phyloP scores from a whole-genome alignment of 164 flowering plant genomes.

The Protea cynaroides region DNA sequence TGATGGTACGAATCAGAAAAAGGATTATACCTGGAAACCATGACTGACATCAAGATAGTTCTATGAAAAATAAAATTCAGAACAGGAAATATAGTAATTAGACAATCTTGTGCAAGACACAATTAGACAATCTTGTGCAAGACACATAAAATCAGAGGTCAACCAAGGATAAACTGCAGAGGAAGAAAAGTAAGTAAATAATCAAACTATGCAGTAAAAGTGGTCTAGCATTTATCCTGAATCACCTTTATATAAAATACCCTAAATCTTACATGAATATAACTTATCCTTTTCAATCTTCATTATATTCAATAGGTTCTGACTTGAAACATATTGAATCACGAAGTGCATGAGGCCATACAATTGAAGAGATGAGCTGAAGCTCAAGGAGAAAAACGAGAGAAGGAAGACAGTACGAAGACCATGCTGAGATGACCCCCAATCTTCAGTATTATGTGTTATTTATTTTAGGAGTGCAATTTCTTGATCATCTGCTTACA shows the following conservation, averaged over 20 bases:
- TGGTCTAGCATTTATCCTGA: not conserved
- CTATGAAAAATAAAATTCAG: not conserved
- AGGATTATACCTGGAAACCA: conserved; percentile 61
- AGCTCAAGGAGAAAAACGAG: too few species aligned
- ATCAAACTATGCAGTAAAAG: too few species aligned
- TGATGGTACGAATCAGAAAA: conserved; percentile 49
- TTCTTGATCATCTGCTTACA: too few species aligned
- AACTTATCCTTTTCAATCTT: not conserved
- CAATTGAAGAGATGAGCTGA: too few species aligned
- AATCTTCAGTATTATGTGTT: too few species aligned
- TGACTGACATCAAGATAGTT: conserved; percentile 4
- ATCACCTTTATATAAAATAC: not conserved
- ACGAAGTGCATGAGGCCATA: too few species aligned
- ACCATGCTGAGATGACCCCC: too few species aligned
- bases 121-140: too few species aligned
- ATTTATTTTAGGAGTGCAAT: not conserved
- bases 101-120: not conserved
- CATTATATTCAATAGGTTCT: not conserved
- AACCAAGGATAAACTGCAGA: not conserved
- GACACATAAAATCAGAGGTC: not conserved
- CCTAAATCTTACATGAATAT: not conserved
- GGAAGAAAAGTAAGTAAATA: not conserved
- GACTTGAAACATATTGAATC: too few species aligned
- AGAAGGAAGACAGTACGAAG: too few species aligned
- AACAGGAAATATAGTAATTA: not conserved